Evolutionary conservation across 805 yeast species (phyloP), one percentile per base, ranked within the genome.

Genomic region (Candida dendrica): DNA sequence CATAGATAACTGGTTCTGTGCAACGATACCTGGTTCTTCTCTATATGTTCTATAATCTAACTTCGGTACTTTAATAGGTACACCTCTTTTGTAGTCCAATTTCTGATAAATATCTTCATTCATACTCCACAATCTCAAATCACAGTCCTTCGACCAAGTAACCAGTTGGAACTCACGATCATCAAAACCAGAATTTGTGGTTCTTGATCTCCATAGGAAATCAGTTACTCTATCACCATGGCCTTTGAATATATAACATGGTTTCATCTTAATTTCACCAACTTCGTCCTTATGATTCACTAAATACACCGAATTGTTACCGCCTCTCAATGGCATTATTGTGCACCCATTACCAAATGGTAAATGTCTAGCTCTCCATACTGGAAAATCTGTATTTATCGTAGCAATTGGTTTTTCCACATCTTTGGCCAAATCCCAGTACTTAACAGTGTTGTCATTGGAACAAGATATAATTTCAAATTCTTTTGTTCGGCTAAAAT

Each of bases 141-240:
- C 95, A 50, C 81, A 77, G 57, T 93, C 98, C 40, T 85, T 80
- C 1, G 95, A 82, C 97, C 98, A 91, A 0, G 98, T 87, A 1
- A 93, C 91, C 39, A 93, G 61, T 59, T 93, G 98, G 56, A 77
- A 93, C 45, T 90, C 96, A 42, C 91, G 69, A 64, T 86, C 88
- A 50, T 80, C 81, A 13, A 74, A 52, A 0, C 55, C 59, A 2
- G 68, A 58, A 36, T 67, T 66, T 3, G 67, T 59, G 43, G 79
- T 75, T 31, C 88, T 69, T 7, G 77, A 66, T 48, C 98, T 69
- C 96, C 96, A 91, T 1, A 89, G 65, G 55, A 91, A 89, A 56
- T 93, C 98, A 33, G 81, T 82, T 15, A 93, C 82, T 1, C 93
- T 84, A 38, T 84, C 95, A 1, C 76, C 69, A 56, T 93, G 98